Evolutionary conservation across 2,329 filamentous ascomycete genomes (phyloP), one percentile per base, ranked within the genome.

Genomic region (Cladosporium sp.): DNA sequence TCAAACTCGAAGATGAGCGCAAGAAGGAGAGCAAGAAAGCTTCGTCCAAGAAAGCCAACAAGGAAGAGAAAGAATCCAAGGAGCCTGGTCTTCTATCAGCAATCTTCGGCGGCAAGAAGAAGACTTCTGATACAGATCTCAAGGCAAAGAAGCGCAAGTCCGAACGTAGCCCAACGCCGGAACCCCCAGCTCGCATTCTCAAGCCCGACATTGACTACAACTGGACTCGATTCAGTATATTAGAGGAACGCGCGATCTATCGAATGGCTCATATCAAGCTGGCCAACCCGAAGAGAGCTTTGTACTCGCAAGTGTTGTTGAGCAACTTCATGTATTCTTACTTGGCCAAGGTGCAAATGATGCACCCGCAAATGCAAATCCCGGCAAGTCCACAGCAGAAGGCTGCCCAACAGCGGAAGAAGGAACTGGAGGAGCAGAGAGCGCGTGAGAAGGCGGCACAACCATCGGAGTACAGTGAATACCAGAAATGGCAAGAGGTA

Each of bases 321-420:
- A 97, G 92, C 75, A 99, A 99, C 73, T 99, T 99, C 75, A 99
- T 99, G 94, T 99, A 99, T 77, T 94, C 91, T 58, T 99, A 99
- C 72, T 83, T 99, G 63, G 94, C 94, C 61, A 99, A 97, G 73
- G 94, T 99, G 45, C 94, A 99, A 75, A 91, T 95, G 68, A 97
- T 97, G 90, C 94, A 99, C 73, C 94, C 94, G 42, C 90, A 96
- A 69, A 90, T 97, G 75, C 90, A 95, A 67, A 87, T 96, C 42
- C 90, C 90, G n/a, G 78, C 80, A 15, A 86, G 89, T 35, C 91
- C 64, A 34, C 68, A 72, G 61, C 74, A 77, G 62, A 69, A 66
- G 56, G 60, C 59, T 7, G 62, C 62, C 24, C 64, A 76, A 63
- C 58, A 75, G 69, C n/a, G 55, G 50, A 59, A 59, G 50, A 53